These are phyloP conservation scores for Trypanosomatidae sp. DNA, from an alignment of 208 protist genomes.

Conservation along the genomic window DNA sequence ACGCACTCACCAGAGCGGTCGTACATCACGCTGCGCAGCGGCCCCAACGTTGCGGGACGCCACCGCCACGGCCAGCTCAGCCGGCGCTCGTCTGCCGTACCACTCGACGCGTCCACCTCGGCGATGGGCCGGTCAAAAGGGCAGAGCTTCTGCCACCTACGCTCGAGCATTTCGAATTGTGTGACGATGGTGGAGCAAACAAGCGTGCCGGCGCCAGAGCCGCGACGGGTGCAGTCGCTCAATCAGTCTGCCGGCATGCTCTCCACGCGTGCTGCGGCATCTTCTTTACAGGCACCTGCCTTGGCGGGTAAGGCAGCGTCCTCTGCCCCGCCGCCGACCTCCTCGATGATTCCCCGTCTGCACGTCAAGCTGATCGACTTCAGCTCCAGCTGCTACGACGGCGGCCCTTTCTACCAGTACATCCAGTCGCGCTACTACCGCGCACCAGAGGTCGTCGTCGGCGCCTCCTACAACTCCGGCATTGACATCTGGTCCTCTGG, in stretches of 20 bases:
- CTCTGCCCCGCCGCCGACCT: too few species aligned
- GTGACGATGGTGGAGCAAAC: slow-evolving; percentile 18
- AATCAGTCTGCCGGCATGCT: slow-evolving; percentile 26
- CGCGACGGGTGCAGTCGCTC: slow-evolving; percentile 33
- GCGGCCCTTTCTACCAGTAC: slow-evolving; percentile 80
- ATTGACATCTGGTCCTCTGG: slow-evolving; percentile 99
- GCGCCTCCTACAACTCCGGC: slow-evolving; percentile 77
- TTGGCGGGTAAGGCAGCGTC: not conserved
- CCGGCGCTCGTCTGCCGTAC: slow-evolving; percentile 1
- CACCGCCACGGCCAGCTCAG: slow-evolving; percentile 11
- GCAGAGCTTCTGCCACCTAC: slow-evolving; percentile 15
- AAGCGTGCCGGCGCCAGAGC: slow-evolving; percentile 27
- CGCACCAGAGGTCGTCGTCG: slow-evolving; percentile 96
- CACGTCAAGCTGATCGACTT: slow-evolving; percentile 97
- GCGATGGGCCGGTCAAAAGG: slow-evolving; percentile 1
- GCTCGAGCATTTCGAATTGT: slow-evolving; percentile 12
- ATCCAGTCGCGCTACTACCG: slow-evolving; percentile 96
- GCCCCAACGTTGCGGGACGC: slow-evolving; percentile 3
- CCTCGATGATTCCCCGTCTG: slow-evolving; percentile 23
- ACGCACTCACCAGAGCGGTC: slow-evolving; percentile 16
- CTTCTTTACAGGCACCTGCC: not conserved
- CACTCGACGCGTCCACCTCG: slow-evolving; percentile 11
- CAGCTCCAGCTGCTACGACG: slow-evolving; percentile 94
- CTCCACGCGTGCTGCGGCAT: slow-evolving; percentile 6
- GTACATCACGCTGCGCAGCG: slow-evolving; percentile 19